phyloP scores from a whole-genome alignment of 331 rosid genomes.

The Spiraea crenata region DNA sequence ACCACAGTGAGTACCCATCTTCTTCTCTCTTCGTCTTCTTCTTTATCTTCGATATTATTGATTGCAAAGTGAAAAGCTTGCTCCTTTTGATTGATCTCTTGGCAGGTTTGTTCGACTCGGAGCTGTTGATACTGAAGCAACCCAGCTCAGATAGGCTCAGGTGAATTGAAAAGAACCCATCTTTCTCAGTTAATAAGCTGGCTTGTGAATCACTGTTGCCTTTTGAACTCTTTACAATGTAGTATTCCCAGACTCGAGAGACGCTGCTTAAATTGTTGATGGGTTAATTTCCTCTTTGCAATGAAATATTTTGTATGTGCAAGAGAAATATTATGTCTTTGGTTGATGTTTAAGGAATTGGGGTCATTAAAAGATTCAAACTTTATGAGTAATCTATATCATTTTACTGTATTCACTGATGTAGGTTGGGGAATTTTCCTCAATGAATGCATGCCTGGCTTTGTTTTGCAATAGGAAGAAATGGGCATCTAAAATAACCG shows the following conservation, averaged over 20 bases:
- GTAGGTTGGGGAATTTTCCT: not conserved
- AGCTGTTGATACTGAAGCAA: not conserved
- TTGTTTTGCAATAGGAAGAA: not conserved
- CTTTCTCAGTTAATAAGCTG: not conserved
- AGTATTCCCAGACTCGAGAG: not conserved
- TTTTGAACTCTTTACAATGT: not conserved
- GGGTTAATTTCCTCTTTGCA: not conserved
- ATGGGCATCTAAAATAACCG: not conserved
- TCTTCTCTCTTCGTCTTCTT: not conserved
- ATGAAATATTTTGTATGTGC: not conserved
- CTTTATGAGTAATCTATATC: not conserved
- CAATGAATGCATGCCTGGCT: not conserved
- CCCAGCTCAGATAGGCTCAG: conserved; percentile 3
- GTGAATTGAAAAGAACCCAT: not conserved
- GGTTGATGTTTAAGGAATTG: not conserved
- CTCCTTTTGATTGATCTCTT: not conserved
- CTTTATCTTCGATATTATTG: not conserved
- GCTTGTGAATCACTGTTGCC: not conserved
- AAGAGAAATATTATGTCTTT: not conserved
- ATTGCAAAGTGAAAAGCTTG: not conserved
- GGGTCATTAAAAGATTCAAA: not conserved
- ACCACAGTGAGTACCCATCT: not conserved
- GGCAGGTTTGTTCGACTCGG: not conserved
- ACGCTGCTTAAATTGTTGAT: not conserved
- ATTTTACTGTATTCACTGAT: not conserved